Base-by-base conservation (phyloP, 2,329 filamentous ascomycete species). In the Botrytis fabae region DNA sequence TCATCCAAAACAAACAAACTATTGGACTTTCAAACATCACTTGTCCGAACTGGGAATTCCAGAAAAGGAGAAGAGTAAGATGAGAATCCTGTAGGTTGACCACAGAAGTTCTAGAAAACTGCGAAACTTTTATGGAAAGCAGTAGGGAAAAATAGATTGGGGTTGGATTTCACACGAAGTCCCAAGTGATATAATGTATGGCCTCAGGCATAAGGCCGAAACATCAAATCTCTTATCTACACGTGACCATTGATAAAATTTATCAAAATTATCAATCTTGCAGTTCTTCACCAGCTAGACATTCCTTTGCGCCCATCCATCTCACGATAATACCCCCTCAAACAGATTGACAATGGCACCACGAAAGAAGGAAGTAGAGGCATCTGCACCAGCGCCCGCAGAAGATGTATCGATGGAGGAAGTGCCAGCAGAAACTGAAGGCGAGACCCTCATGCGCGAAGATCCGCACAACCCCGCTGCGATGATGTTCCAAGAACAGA, bases 331-430 rank as follows among this genome's bases (percentile, higher is more conserved):
- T 32, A 9, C 25, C 46, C 28, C 25, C 51, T 63, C 63, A 20
- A 65, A 51, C 5, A 63, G 51, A 28, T 40, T 16, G 65, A 74
- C 63, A 46, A 78, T 78, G 78, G 69, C 77, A 59, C 75, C 78
- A n/a, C 78, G 75, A 57, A 77, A 76, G 73, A 78, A 76, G 73
- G 54, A 46, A 51, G 46, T 62, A 35, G 74, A 74, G 59, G 42
- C 69, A n/a, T 62, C 71, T 35, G 69, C 65, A 51, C 2, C 76
- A 40, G 63, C 73, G 20, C 51, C 72, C 16, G 73, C 77, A 40
- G 78, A 80, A 38, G 78, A 79, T 71, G 74, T 79, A 9, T 66
- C 75, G 12, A 80, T 80, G 78, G 73, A 51, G 16, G 79, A 80
- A 10, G 78, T 72, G 20, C 70, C 76, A 8, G 73, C 51, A 32